Evolutionary conservation across 2,329 filamentous ascomycete species (phyloP).

Genomic region (Colletotrichum salicis): DNA sequence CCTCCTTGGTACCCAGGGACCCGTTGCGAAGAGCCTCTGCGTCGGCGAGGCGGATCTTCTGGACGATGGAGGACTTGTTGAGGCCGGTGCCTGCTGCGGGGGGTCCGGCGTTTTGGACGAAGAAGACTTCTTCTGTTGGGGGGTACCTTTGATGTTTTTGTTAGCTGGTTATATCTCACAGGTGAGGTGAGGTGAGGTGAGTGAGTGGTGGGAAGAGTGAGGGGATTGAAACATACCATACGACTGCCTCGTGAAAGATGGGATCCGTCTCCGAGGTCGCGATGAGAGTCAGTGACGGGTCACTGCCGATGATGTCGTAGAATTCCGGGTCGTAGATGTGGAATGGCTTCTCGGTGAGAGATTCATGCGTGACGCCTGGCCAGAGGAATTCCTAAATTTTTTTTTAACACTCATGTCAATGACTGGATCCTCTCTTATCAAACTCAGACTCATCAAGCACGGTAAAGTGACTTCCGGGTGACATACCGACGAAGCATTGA

Average conservation of each 20-base stretch:
- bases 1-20: slow-evolving; percentile 51
- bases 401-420: not conserved
- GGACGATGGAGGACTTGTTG: slow-evolving; percentile 60
- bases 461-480: not conserved
- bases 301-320: slow-evolving; percentile 57
- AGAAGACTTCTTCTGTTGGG: slow-evolving; percentile 63
- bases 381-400: slow-evolving; percentile 56
- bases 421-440: not conserved
- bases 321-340: slow-evolving; percentile 63
- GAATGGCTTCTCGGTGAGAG: slow-evolving; percentile 51
- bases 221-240: slow-evolving; percentile 49
- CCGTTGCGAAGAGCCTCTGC: slow-evolving; percentile 51
- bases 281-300: slow-evolving; percentile 61
- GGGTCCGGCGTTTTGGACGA: slow-evolving; percentile 63
- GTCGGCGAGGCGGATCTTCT: slow-evolving; percentile 59
- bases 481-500: slow-evolving; percentile 50
- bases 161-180: no score
- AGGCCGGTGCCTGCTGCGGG: slow-evolving; percentile 59
- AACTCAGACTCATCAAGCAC: no score
- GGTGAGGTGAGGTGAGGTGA: no score
- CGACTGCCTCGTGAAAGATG: slow-evolving; percentile 66
- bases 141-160: slow-evolving; percentile 39
- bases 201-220: no score
- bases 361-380: slow-evolving; percentile 53
- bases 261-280: slow-evolving; percentile 56